Evolutionary conservation across 2,329 filamentous ascomycete genomes (phyloP).

Genomic region (Furcasterigmium furcatum): DNA sequence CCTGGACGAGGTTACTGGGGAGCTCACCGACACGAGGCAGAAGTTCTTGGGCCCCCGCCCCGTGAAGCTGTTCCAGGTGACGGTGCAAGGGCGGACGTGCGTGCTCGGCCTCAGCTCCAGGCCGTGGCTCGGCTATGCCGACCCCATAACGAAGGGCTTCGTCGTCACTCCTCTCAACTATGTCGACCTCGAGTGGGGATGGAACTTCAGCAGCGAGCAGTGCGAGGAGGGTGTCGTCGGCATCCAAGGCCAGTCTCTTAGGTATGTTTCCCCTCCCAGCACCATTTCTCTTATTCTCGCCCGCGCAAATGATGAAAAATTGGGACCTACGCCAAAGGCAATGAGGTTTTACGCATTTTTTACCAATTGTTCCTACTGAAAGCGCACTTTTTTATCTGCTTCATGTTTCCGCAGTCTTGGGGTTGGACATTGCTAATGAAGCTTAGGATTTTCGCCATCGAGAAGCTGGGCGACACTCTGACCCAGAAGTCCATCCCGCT

Average conservation of each 20-base stretch:
- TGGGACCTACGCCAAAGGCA: slow-evolving; percentile 52
- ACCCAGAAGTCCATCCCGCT: slow-evolving; percentile 84
- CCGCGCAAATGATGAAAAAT: slow-evolving; percentile 59
- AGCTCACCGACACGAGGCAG: slow-evolving; percentile 89
- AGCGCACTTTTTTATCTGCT: slow-evolving; percentile 25
- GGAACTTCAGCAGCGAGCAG: slow-evolving; percentile 95
- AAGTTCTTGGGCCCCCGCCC: slow-evolving; percentile 91
- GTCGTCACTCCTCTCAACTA: slow-evolving; percentile 92
- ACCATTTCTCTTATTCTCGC: slow-evolving; percentile 26
- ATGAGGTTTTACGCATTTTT: slow-evolving; percentile 55
- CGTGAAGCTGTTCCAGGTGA: slow-evolving; percentile 88
- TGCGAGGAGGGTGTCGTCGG: slow-evolving; percentile 93
- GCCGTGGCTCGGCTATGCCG: slow-evolving; percentile 94
- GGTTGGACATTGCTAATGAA: not conserved
- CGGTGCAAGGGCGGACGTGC: slow-evolving; percentile 77
- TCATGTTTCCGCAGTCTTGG: not conserved
- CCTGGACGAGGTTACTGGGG: slow-evolving; percentile 91
- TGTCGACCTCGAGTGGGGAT: slow-evolving; percentile 84
- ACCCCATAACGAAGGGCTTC: slow-evolving; percentile 81
- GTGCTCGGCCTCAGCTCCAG: slow-evolving; percentile 88
- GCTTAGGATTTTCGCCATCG: slow-evolving; percentile 80
- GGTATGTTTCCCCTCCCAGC: slow-evolving; percentile 55
- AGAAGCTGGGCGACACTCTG: slow-evolving; percentile 80
- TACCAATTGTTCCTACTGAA: slow-evolving; percentile 98
- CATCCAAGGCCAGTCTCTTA: slow-evolving; percentile 82